Evolutionary conservation across 352 stramenopile species (phyloP), one percentile per base, ranked within the genome.

Genomic region (Phytophthora pinifolia): DNA sequence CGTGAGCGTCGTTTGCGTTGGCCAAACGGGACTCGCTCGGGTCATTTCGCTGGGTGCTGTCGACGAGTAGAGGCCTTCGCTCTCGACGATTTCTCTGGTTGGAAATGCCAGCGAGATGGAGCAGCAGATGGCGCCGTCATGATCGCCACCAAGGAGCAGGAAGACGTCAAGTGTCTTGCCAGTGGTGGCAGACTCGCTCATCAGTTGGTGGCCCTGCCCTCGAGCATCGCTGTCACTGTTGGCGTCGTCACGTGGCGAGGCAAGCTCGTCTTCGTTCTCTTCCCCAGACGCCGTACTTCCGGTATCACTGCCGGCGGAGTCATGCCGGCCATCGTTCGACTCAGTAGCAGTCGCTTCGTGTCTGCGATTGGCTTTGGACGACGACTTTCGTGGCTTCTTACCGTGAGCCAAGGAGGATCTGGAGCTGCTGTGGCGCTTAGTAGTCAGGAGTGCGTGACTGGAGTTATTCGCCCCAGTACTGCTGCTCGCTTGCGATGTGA

Each of bases 111-210:
- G 48, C 7, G 61, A 49, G 6, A 68, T 14, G 1, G 42, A 48
- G 31, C 44, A 78, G 46, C 37, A 72, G 14, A 78, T 72, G 5
- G 65, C 62, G 12, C 69, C 69, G 22, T 78, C 69, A 20, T 78
- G 69, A 1, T 78, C 65, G 13, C 65, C 69, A 32, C 69, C 69
- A 1, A 73, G 62, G 5, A 74, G 43, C 34, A 75, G 48, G 47
- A 73, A 75, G 9, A 72, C 42, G 0, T 29, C 31, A n/a, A 75
- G 30, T 25, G 3, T 63, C 33, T 50, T 59, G n/a, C 20, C 37
- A 9, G 38, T 59, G 1, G 1, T 60, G 29, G 18, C 4, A 27
- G 22, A 3, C 22, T 27, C 22, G 22, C 22, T 27, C 4, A 27
- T 27, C 12, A 39, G 7, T 46, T 32, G 17, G 36, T 2, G 54